Evolutionary conservation across 208 protist genomes (phyloP).

Genomic region (Leishmania gerbilli): DNA sequence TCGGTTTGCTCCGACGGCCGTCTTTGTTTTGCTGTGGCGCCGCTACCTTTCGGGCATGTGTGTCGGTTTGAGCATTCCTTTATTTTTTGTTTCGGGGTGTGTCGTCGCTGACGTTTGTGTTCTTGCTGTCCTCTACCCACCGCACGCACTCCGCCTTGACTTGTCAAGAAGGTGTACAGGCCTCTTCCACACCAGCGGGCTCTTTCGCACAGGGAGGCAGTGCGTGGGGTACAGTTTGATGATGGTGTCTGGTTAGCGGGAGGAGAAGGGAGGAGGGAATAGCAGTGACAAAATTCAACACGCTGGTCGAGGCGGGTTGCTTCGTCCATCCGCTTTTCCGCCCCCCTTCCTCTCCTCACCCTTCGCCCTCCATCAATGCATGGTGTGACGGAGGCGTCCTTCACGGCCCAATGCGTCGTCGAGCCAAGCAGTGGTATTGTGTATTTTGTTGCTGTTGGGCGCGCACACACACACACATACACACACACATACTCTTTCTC

Average conservation of each 20-base stretch:
- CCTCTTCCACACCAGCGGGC: neutral
- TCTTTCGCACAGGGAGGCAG: neutral
- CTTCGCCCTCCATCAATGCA: neutral
- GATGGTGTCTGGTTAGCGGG: neutral
- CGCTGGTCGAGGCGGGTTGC: neutral
- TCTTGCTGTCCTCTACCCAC: neutral
- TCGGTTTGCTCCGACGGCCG: neutral
- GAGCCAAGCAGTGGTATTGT: neutral
- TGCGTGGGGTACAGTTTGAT: neutral
- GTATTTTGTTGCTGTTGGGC: too few species aligned
- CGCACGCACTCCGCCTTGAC: neutral
- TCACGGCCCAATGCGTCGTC: neutral
- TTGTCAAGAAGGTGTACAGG: neutral
- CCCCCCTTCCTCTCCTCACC: neutral
- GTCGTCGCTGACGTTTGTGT: neutral
- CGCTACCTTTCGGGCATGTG: neutral
- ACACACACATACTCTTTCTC: neutral
- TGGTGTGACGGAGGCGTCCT: neutral
- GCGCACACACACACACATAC: neutral
- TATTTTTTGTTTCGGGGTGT: neutral
- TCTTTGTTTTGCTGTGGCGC: neutral
- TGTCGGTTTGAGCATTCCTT: neutral
- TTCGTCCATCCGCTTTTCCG: neutral
- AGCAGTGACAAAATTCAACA: neutral
- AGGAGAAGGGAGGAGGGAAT: neutral